phyloP scores from a whole-genome alignment of 441 rosid species.

The Erodium moschatum region DNA sequence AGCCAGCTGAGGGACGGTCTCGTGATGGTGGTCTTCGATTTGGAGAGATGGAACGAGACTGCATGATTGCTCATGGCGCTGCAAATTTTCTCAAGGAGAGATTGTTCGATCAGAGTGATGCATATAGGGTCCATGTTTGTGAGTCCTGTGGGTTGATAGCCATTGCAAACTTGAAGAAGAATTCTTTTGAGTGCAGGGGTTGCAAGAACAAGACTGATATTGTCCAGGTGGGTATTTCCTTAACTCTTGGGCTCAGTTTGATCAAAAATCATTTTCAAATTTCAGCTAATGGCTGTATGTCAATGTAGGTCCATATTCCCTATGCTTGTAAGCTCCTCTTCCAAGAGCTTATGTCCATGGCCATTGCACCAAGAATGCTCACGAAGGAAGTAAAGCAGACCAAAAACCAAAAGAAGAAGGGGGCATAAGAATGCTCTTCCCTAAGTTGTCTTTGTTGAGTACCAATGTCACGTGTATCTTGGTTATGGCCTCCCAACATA shows the following conservation, averaged over 20 bases:
- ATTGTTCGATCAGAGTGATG: constrained; percentile 93
- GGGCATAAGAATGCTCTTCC: constrained; percentile 27
- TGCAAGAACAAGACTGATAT: constrained; percentile 93
- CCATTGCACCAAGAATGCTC: constrained; percentile 92
- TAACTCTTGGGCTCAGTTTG: neutral
- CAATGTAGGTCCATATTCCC: constrained; percentile 73
- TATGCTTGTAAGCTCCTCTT: constrained; percentile 88
- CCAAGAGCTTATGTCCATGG: constrained; percentile 98
- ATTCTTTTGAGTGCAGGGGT: constrained; percentile 85
- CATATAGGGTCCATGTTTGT: constrained; percentile 88
- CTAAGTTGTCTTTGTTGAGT: too few relatives aligned
- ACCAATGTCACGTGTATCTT: too few relatives aligned
- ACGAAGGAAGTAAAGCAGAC: constrained; percentile 45
- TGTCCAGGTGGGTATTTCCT: constrained; percentile 51
- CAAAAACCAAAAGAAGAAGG: constrained; percentile 54
- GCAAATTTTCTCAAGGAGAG: constrained; percentile 88
- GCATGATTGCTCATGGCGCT: constrained; percentile 98
- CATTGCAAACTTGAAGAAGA: constrained; percentile 84
- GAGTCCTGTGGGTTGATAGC: constrained; percentile 88
- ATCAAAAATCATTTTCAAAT: too few relatives aligned
- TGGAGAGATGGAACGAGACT: constrained; percentile 97
- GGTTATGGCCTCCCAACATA: too few relatives aligned
- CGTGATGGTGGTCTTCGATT: constrained; percentile 97
- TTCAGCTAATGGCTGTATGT: too few relatives aligned
- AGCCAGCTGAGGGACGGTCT: constrained; percentile 93